phyloP scores from a whole-genome alignment of 2,329 filamentous ascomycete genomes.

The Phaeomoniella chlamydospora region DNA sequence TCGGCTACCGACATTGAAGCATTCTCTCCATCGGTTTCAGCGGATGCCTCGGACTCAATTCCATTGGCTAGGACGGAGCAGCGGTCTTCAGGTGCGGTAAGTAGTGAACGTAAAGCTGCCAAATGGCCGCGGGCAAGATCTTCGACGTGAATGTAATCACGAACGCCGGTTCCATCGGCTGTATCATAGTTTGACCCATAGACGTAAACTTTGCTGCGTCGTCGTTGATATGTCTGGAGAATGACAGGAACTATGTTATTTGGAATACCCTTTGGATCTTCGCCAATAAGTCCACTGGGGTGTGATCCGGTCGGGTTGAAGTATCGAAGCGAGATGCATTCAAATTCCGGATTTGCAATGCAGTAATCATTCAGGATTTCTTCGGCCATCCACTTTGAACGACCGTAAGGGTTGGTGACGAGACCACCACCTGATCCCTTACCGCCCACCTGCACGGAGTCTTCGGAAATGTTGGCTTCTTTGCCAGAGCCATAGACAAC shows the following conservation, averaged over 20 bases:
- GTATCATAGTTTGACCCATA: conserved; percentile 1
- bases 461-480: conserved; percentile 1
- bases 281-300: conserved; percentile 1
- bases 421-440: neutral
- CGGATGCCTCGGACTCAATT: neutral
- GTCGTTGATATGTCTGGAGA: conserved; percentile 1
- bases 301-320: conserved; percentile 1
- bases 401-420: conserved; percentile 1
- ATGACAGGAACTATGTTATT: conserved; percentile 2
- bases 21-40: neutral
- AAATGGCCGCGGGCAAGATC: conserved; percentile 1
- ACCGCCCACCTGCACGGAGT: conserved; percentile 1
- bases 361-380: conserved; percentile 1
- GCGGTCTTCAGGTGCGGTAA: neutral
- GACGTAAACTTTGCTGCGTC: neutral
- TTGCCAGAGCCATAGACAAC: conserved; percentile 1
- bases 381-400: conserved; percentile 1
- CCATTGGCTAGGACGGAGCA: neutral
- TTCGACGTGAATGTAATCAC: conserved; percentile 2
- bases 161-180: neutral
- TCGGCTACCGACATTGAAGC: neutral
- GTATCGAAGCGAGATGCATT: neutral
- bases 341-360: conserved; percentile 1
- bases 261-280: conserved; percentile 1
- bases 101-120: neutral